These are phyloP conservation scores for Irpex rosettiformis DNA, from an alignment of 1,284 basidiomycete genomes.

Conservation along the genomic window DNA sequence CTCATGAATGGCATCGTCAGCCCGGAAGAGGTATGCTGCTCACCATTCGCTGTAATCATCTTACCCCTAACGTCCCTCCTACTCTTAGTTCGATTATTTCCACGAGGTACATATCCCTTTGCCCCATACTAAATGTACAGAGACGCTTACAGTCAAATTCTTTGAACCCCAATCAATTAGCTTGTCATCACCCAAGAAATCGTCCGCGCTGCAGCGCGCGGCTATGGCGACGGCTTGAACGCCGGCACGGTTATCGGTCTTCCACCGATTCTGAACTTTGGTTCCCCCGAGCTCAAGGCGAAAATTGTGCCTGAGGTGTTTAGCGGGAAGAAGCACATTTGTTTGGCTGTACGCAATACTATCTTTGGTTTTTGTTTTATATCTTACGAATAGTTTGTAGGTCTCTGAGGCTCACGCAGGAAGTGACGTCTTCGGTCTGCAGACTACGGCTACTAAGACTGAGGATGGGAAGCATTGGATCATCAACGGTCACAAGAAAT, in stretches of 20 bases:
- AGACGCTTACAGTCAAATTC: not conserved
- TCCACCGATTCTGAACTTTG: constrained; percentile 73
- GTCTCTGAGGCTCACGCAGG: constrained; percentile 76
- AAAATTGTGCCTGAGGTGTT: constrained; percentile 81
- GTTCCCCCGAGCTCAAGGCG: constrained; percentile 71
- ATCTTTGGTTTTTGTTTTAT: not conserved
- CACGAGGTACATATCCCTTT: constrained; percentile 53
- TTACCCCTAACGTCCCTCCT: not conserved
- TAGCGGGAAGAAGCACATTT: constrained; percentile 74
- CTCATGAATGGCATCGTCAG: constrained; percentile 82
- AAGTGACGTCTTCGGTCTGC: constrained; percentile 82
- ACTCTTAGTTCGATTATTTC: constrained; percentile 72
- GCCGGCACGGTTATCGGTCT: constrained; percentile 43
- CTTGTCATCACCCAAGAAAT: constrained; percentile 90
- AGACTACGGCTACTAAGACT: constrained; percentile 79
- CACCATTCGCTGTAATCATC: not conserved
- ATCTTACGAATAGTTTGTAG: constrained; percentile 5
- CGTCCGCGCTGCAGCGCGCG: constrained; percentile 58
- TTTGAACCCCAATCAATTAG: constrained; percentile 27
- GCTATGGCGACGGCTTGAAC: constrained; percentile 61
- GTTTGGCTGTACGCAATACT: constrained; percentile 62
- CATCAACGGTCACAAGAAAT: constrained; percentile 80
- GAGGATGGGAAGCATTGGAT: constrained; percentile 85
- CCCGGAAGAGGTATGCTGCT: constrained; percentile 70
- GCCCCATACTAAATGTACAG: not conserved